These are phyloP conservation scores for Podaxis sp. DNA, from an alignment of 768 basidiomycete species.

Conservation along the genomic window DNA sequence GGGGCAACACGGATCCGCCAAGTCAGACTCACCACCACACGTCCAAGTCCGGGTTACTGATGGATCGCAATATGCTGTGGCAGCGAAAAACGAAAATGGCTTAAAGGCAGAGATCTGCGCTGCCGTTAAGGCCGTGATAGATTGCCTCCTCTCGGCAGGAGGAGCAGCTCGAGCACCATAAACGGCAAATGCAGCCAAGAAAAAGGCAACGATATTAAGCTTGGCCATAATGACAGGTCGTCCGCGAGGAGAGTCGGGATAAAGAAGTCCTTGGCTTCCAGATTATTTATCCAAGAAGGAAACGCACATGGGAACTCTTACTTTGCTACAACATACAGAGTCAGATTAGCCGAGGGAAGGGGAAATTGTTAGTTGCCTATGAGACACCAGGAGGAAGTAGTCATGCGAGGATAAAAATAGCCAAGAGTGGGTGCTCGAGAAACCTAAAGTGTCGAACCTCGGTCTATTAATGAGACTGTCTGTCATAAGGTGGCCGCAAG, in stretches of 20 bases:
- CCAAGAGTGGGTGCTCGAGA: background rate
- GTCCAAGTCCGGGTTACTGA: constrained; percentile 44
- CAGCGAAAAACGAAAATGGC: constrained; percentile 47
- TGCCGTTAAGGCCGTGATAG: constrained; percentile 34
- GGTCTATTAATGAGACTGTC: too few relatives aligned
- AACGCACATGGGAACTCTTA: background rate
- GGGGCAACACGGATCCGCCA: background rate
- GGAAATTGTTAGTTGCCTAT: background rate
- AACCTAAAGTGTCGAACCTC: too few relatives aligned
- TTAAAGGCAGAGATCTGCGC: constrained; percentile 39
- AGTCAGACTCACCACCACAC: constrained; percentile 36
- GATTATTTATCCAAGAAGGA: background rate
- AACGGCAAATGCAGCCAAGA: constrained; percentile 19
- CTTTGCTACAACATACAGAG: background rate
- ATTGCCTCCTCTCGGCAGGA: constrained; percentile 19
- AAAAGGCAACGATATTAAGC: constrained; percentile 14
- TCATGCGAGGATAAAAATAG: background rate
- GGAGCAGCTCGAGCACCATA: constrained; percentile 23
- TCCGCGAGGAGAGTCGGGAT: background rate
- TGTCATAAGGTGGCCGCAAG: background rate
- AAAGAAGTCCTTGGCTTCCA: background rate
- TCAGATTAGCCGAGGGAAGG: background rate
- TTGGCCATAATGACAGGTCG: background rate
- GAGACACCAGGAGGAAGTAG: background rate
- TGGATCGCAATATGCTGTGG: constrained; percentile 46